Percentiles rank a stretch among this genome's conserved stretches.
Conservation (phyloP, 345 rosid species). For the Fremontodendron californicum region DNA sequence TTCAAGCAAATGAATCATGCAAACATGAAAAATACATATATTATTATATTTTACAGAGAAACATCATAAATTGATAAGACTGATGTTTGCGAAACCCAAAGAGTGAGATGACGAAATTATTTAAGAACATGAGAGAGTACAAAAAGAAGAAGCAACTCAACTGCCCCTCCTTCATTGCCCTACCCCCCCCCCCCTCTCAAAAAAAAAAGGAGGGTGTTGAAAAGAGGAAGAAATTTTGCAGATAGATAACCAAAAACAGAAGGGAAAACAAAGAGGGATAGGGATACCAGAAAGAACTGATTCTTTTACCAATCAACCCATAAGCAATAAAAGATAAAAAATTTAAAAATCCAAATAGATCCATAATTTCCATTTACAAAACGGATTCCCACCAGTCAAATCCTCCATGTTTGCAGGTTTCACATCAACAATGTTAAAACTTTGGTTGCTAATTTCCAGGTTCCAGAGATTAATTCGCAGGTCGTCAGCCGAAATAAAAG, state of each 20-base stretch:
- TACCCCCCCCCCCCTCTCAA: neutral
- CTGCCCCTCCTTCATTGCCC: neutral
- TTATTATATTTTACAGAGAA: neutral
- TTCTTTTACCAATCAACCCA: neutral
- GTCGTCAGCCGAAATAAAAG: conserved; percentile 97
- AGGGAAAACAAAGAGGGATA: neutral
- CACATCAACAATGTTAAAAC: conserved; percentile 38
- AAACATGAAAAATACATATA: neutral
- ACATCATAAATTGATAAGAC: neutral
- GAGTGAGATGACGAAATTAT: neutral
- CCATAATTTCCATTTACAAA: neutral
- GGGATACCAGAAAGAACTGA: neutral
- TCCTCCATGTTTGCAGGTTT: conserved; percentile 99
- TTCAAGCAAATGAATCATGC: neutral
- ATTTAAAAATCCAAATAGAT: neutral
- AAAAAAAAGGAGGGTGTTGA: neutral
- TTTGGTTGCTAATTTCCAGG: conserved; percentile 91
- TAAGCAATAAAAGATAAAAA: neutral
- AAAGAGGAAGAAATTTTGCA: neutral
- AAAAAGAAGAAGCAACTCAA: too few relatives aligned
- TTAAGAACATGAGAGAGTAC: neutral
- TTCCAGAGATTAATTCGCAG: conserved; percentile 98
- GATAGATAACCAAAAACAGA: neutral
- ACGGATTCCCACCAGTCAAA: conserved; percentile 62
- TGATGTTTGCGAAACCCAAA: neutral